Evolutionary conservation across 1,139 yeast species (phyloP), one percentile per base, ranked within the genome.

Genomic region (Lodderomyces pseudojiufengensis): DNA sequence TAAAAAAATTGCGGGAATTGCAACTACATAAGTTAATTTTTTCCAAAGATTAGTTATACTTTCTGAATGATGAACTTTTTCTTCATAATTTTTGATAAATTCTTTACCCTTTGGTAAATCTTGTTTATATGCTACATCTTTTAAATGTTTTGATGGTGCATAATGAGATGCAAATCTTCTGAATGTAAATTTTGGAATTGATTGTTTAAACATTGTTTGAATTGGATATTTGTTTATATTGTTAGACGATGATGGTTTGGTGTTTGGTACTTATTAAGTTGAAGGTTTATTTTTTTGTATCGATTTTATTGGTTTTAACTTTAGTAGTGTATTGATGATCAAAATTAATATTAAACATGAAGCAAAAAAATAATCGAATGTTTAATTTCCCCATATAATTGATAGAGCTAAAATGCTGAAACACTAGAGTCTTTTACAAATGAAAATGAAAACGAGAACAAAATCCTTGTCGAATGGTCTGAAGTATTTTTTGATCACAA

Each of bases 31-130:
- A 36, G 95, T 78, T 64, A 90, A 76, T 65, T 83, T 88, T 65
- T 77, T 80, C 98, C 98, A 92, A 53, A 82, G 70, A 38, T 68
- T 65, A 48, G 95, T 75, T 48, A 95, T 81, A 47, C 76, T 73
- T 47, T 64, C 73, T 40, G 95, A 88, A 67, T 92, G 97, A 57
- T 81, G 80, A 52, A 70, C 73, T 55, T 86, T 77, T 52, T 82
- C 87, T 51, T 77, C 63, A 50, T 59, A 55, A 24, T 55, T 52
- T 50, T 61, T 63, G 47, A 56, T 59, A 59, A 65, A 70, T 24
- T 64, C 68, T 41, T 68, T 70, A 38, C 75, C 76, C 27, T 70
- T 70, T 44, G 58, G 47, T 47, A 57, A 56, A 59, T 65, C 53
- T 42, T 58, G 52, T 45, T 63, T 65, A 57, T 56, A 69, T 15